Evolutionary conservation across 768 basidiomycete species (phyloP).

Genomic region (Termitomyces sp.): DNA sequence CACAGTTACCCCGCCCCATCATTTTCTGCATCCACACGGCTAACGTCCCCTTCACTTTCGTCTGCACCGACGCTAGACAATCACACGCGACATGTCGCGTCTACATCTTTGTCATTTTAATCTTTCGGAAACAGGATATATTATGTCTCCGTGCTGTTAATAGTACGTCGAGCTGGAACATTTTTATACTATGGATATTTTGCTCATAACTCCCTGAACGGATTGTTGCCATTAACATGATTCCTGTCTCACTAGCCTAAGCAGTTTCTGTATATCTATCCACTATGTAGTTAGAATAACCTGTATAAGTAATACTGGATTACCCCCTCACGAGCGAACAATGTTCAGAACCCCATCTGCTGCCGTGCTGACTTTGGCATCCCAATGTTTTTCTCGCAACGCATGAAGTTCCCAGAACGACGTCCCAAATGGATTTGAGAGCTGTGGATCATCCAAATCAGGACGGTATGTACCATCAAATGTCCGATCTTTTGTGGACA

Average conservation of each 20-base stretch:
- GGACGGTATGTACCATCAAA: conserved; percentile 83
- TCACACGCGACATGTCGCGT: conserved; percentile 1
- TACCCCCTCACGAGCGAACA: conserved; percentile 28
- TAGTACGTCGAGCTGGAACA: conserved; percentile 7
- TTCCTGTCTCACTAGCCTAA: conserved; percentile 7
- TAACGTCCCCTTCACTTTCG: conserved; percentile 32
- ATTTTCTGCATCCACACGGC: conserved; percentile 21
- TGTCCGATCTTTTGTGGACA: conserved; percentile 84
- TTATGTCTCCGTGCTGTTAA: background rate
- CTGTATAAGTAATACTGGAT: conserved; percentile 16
- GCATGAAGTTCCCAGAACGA: conserved; percentile 83
- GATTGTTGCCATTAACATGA: conserved; percentile 1
- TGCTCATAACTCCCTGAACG: background rate
- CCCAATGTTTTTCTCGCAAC: conserved; percentile 57
- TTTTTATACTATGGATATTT: background rate
- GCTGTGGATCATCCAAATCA: conserved; percentile 85
- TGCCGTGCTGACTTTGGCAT: conserved; percentile 63
- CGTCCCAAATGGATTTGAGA: conserved; percentile 78
- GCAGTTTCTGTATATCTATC: conserved; percentile 8
- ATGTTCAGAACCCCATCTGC: conserved; percentile 56
- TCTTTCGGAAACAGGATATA: background rate
- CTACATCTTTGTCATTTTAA: conserved; percentile 10
- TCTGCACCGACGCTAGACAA: background rate
- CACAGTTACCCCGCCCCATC: conserved; percentile 1
- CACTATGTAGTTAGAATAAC: conserved; percentile 16